phyloP scores from a whole-genome alignment of 805 yeast genomes.

The Yueomyces sp. region DNA sequence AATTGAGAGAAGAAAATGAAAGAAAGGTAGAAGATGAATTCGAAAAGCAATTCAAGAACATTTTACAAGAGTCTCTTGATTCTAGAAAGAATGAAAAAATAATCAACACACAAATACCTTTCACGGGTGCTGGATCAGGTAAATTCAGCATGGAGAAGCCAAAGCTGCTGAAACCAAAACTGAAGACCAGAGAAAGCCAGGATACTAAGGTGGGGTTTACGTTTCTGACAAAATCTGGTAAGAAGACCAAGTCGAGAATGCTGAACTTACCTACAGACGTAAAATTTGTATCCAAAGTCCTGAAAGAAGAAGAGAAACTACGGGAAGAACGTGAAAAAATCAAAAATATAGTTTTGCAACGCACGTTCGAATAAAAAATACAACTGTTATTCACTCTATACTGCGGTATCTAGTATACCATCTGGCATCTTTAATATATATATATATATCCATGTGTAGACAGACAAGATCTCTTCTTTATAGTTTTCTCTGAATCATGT shows the following conservation, averaged over 20 bases:
- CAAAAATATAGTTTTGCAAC: conserved; percentile 37
- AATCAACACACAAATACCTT: conserved; percentile 15
- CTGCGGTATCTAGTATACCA: no score
- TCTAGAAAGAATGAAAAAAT: conserved; percentile 22
- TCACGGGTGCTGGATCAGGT: neutral
- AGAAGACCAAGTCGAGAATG: conserved; percentile 30
- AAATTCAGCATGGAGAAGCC: conserved; percentile 1
- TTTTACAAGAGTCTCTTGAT: conserved; percentile 40
- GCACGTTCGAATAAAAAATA: conserved; percentile 21
- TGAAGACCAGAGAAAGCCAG: neutral
- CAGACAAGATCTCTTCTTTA: no score
- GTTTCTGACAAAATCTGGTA: conserved; percentile 42
- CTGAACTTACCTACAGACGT: conserved; percentile 40
- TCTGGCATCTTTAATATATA: no score
- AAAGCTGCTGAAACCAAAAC: neutral
- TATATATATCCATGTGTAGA: no score
- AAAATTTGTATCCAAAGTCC: conserved; percentile 39
- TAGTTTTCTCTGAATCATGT: no score
- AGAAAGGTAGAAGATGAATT: conserved; percentile 35
- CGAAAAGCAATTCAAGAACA: conserved; percentile 41
- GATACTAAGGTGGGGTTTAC: conserved; percentile 31
- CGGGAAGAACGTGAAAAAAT: conserved; percentile 43
- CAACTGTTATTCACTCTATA: neutral
- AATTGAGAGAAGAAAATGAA: conserved; percentile 29
- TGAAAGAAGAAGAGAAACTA: conserved; percentile 36